A percentile compares a stretch with the other conserved stretches of the same genome.
phyloP scores from a whole-genome alignment of 371 early-diverging fungal genomes.

The Mucor racemosus region DNA sequence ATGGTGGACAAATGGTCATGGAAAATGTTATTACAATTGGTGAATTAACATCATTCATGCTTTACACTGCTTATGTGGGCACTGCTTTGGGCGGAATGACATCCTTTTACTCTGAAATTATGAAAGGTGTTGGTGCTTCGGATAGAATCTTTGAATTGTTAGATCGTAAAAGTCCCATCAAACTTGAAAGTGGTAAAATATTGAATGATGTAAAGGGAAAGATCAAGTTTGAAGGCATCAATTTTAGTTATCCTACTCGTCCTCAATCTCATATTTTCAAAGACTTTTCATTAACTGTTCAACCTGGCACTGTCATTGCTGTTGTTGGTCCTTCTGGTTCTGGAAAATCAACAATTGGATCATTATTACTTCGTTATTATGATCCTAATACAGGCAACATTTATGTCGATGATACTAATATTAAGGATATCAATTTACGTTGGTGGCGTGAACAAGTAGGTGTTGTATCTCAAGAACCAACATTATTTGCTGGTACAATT shows the following conservation, averaged over 20 bases:
- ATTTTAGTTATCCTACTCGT: constrained; percentile 76
- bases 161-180: constrained; percentile 62
- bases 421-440: constrained; percentile 54
- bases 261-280: constrained; percentile 66
- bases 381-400: constrained; percentile 60
- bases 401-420: constrained; percentile 61
- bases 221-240: constrained; percentile 69
- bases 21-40: constrained; percentile 74
- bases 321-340: constrained; percentile 73
- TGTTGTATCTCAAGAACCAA: constrained; percentile 83
- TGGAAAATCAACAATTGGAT: constrained; percentile 77
- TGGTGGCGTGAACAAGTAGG: constrained; percentile 70
- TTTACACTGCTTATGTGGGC: constrained; percentile 86
- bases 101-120: constrained; percentile 82
- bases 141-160: constrained; percentile 73
- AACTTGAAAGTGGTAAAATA: constrained; percentile 40
- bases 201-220: constrained; percentile 52
- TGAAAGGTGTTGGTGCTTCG: constrained; percentile 85
- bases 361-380: constrained; percentile 76
- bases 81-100: constrained; percentile 72
- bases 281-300: constrained; percentile 65
- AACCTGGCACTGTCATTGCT: constrained; percentile 66
- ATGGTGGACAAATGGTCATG: constrained; percentile 79
- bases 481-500: constrained; percentile 82
- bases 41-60: constrained; percentile 80